phyloP scores from a whole-genome alignment of 225 moss, liverwort and hornwort genomes.

The Antitrichia curtipendula region DNA sequence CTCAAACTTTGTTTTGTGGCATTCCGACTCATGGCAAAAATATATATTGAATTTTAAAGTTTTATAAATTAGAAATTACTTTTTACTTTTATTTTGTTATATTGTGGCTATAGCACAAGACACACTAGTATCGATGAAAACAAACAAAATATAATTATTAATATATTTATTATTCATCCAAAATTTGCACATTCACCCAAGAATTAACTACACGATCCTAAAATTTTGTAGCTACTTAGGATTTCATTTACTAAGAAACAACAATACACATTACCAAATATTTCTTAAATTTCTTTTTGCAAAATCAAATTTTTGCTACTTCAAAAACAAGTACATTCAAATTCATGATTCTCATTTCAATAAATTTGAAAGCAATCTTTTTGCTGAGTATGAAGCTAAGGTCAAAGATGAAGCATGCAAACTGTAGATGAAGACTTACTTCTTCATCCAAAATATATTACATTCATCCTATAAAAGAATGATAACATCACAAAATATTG shows the following conservation, averaged over 20 bases:
- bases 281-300: accelerated
- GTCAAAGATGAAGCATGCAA: not conserved
- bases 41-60: too few relatives aligned
- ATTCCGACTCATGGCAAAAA: too few relatives aligned
- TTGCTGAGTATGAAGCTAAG: accelerated
- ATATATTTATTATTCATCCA: not conserved
- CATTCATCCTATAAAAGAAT: accelerated
- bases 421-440: not conserved
- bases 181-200: not conserved
- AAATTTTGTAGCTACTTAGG: not conserved
- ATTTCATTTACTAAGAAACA: accelerated
- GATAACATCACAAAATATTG: not conserved
- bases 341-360: not conserved
- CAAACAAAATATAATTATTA: not conserved
- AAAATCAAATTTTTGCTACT: not conserved
- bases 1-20: too few relatives aligned
- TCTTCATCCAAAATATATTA: not conserved
- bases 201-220: accelerated
- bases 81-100: too few relatives aligned
- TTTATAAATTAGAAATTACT: too few relatives aligned
- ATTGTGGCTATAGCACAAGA: too few relatives aligned
- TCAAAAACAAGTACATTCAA: not conserved
- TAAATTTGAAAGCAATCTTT: not conserved
- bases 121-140: too few relatives aligned
- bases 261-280: not conserved